These are phyloP conservation scores for Pistacia integerrima DNA, from an alignment of 345 rosid genomes.

Conservation along the genomic window DNA sequence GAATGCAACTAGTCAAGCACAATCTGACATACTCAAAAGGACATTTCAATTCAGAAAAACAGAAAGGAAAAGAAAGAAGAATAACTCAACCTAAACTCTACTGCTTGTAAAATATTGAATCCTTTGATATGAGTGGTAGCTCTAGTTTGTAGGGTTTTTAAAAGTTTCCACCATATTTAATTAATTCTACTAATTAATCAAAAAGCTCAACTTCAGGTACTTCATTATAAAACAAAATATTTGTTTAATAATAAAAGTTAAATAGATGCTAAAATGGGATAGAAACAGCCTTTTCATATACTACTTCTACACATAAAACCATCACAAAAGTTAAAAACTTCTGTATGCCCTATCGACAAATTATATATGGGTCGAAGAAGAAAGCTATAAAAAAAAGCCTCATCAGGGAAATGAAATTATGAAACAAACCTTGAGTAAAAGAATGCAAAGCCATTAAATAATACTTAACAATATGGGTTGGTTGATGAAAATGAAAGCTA, in stretches of 20 bases:
- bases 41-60: constrained; percentile 4
- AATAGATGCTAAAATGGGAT: constrained; percentile 13
- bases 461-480: no score
- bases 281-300: constrained; percentile 15
- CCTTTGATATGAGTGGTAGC: no score
- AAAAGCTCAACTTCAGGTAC: neutral
- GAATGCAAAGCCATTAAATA: no score
- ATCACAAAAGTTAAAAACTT: constrained; percentile 24
- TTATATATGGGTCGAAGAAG: no score
- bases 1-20: constrained; percentile 18
- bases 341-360: neutral
- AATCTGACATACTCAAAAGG: constrained; percentile 12
- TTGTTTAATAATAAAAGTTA: neutral
- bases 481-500: neutral
- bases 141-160: neutral
- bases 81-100: neutral
- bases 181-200: neutral
- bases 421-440: no score
- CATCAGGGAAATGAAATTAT: no score
- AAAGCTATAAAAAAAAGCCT: no score
- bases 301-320: constrained; percentile 16
- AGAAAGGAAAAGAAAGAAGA: neutral
- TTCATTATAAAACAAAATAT: no score
- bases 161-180: neutral
- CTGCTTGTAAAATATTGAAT: neutral